phyloP scores from a whole-genome alignment of 345 rosid species.

The Acer yangbiense region DNA sequence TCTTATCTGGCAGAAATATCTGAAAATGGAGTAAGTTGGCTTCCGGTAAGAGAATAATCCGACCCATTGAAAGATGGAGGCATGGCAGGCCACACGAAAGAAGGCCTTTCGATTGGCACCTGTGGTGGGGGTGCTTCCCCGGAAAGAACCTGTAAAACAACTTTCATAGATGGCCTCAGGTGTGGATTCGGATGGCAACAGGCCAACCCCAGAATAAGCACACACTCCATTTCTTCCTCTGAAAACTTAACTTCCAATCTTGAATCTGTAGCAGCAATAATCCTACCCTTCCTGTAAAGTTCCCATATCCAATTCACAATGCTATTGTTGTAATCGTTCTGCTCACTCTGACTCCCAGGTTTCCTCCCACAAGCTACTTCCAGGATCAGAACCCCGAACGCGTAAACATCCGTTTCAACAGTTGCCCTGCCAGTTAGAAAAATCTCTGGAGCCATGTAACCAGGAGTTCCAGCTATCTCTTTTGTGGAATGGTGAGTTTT shows the following conservation, averaged over 20 bases:
- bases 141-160: slow-evolving; percentile 59
- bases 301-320: slow-evolving; percentile 81
- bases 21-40: slow-evolving; percentile 35
- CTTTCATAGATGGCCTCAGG: slow-evolving; percentile 66
- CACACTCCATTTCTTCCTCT: slow-evolving; percentile 42
- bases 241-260: slow-evolving; percentile 41
- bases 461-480: slow-evolving; percentile 71
- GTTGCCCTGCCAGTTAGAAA: slow-evolving; percentile 65
- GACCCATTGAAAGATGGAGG: slow-evolving; percentile 55
- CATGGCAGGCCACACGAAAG: slow-evolving; percentile 71
- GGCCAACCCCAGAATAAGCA: slow-evolving; percentile 64
- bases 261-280: slow-evolving; percentile 54
- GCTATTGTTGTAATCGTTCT: slow-evolving; percentile 41
- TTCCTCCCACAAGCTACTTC: slow-evolving; percentile 64
- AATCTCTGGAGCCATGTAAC: slow-evolving; percentile 88
- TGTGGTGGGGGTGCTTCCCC: slow-evolving; percentile 56
- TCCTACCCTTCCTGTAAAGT: slow-evolving; percentile 41
- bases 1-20: slow-evolving; percentile 42
- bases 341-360: slow-evolving; percentile 37
- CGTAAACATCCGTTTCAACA: slow-evolving; percentile 63
- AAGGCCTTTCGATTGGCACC: slow-evolving; percentile 63
- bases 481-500: slow-evolving; percentile 73
- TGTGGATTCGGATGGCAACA: slow-evolving; percentile 83
- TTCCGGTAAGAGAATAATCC: slow-evolving; percentile 39
- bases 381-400: slow-evolving; percentile 65